Evolutionary conservation across 768 basidiomycete species (phyloP), one percentile per base, ranked within the genome.

Genomic region (Mycena kentingensis): DNA sequence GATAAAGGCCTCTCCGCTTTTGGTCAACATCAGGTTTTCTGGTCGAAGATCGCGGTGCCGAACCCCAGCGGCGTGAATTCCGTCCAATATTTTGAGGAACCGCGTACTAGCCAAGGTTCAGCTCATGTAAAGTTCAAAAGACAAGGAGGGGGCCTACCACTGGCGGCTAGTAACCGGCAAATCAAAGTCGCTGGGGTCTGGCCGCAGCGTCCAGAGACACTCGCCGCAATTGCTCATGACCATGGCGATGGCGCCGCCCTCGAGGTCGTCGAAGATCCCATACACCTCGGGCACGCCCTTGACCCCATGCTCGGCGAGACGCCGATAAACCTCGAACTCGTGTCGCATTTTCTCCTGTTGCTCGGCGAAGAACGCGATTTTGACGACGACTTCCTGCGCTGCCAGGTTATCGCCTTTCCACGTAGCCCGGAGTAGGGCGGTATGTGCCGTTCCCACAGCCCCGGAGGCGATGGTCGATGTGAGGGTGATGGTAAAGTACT

Each of bases 201-300:
- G 32, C 10, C 43, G 32, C 7, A 42, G 12, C 5, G 48, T 37
- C 43, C 32, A 50, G 10, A 59, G 27, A 24, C 18, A 43, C 24
- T 22, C 42, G 8, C 58, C 61, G 2, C 45, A 55, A 42, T 60
- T 35, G 19, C 31, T 51, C 61, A 62, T 60, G 4, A 62, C 49
- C 7, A 62, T 48, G 1, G 52, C 58, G 18, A 57, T 11, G 7
- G 52, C 46, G 5, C 56, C 39, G 3, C 28, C 54, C 25, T 62
- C 61, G 10, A 52, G 35, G 35, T 57, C 58, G 24, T 60, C 39
- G 24, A 55, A 62, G 5, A 62, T 11, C 3, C 58, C 61, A 28
- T 50, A 60, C 0, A 60, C 29, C 11, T 36, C 4, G 2, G 55
- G 58, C 1, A 62, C 57, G n/a, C 58, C 61, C 10, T 52, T 31